phyloP scores from a whole-genome alignment of 2,329 filamentous ascomycete genomes.

The Xylaria sp. region DNA sequence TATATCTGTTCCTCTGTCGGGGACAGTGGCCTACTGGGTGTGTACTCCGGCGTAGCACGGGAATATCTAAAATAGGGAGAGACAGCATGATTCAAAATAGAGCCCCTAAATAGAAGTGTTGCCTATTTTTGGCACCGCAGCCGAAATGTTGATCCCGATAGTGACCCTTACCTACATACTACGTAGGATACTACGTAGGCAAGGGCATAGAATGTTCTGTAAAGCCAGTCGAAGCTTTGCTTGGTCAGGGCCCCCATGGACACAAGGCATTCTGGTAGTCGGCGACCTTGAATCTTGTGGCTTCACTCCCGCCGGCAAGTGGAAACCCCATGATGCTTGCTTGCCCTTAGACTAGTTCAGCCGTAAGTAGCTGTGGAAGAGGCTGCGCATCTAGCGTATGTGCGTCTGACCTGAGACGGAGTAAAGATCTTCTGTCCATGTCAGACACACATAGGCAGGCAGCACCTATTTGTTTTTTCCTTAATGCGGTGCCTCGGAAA shows the following conservation, averaged over 20 bases:
- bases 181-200: no score
- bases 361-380: neutral
- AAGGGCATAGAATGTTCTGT: conserved; percentile 4
- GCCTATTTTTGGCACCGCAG: conserved; percentile 7
- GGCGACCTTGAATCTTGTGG: neutral
- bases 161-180: no score
- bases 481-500: no score
- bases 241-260: no score
- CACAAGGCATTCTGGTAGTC: neutral
- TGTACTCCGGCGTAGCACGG: conserved; percentile 1
- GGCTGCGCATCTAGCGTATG: neutral
- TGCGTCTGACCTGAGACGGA: neutral
- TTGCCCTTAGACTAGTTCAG: neutral
- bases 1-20: neutral
- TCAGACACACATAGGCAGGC: no score
- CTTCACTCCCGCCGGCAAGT: neutral
- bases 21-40: neutral
- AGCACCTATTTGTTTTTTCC: no score
- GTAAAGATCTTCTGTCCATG: no score
- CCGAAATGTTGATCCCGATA: neutral
- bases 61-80: neutral
- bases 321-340: neutral
- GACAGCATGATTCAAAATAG: conserved; percentile 3
- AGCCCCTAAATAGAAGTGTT: neutral
- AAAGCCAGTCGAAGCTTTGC: neutral